Percentiles rank a stretch among this genome's conserved stretches.
Evolutionary conservation across 108 stramenopile genomes (phyloP).

Genomic region (Stephanodiscus minutulus): DNA sequence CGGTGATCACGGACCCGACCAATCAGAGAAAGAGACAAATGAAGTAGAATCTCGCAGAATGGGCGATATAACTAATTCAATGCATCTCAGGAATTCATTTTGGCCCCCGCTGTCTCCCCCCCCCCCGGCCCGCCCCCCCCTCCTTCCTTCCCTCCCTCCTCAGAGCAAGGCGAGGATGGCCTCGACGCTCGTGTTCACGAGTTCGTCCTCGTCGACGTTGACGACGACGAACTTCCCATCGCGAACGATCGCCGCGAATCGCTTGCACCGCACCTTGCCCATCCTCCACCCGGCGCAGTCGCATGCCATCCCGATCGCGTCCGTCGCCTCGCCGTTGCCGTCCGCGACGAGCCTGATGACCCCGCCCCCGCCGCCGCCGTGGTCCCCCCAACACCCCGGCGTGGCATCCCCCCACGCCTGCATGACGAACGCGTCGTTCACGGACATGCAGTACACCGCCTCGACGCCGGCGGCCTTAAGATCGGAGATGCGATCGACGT

Average conservation of each 20-base stretch:
- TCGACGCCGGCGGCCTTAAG: slow-evolving; percentile 47
- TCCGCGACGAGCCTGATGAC: slow-evolving; percentile 61
- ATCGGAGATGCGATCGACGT: slow-evolving; percentile 51
- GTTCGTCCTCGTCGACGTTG: no score
- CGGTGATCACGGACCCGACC: no score
- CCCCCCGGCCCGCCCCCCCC: no score
- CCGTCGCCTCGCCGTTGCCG: slow-evolving; percentile 53
- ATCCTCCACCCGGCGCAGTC: slow-evolving; percentile 52
- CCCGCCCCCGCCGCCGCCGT: slow-evolving; percentile 51
- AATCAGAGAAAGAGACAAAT: no score
- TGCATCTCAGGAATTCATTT: no score
- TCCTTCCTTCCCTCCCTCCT: no score
- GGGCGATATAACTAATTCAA: no score
- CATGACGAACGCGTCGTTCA: slow-evolving; percentile 74
- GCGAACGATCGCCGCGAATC: slow-evolving; percentile 59
- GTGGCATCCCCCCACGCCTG: slow-evolving; percentile 50
- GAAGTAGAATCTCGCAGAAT: no score
- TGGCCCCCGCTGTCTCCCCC: no score
- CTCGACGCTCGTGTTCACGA: no score
- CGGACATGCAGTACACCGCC: slow-evolving; percentile 62
- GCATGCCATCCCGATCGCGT: slow-evolving; percentile 62
- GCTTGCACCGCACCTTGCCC: slow-evolving; percentile 59
- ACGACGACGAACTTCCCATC: slow-evolving; percentile 8
- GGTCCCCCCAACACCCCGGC: slow-evolving; percentile 51
- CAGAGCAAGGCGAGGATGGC: no score